Percentiles rank a stretch among this genome's conserved stretches.
Conservation (phyloP, 2,329 filamentous ascomycete species). For the Fusarium sp. region DNA sequence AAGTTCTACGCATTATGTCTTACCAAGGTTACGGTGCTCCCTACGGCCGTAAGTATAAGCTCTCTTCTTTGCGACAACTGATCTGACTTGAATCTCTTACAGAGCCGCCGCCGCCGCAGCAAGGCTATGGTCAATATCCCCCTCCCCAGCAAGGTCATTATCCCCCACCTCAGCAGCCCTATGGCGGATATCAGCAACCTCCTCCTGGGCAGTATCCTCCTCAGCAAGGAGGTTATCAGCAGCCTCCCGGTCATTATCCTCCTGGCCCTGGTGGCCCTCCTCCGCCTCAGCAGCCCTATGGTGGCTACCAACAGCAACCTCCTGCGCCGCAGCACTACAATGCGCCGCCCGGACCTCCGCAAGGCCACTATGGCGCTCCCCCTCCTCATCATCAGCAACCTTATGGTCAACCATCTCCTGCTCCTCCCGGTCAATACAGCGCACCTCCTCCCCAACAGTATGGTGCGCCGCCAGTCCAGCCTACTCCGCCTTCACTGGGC, state of each 20-base stretch:
- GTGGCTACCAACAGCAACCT: constrained; percentile 53
- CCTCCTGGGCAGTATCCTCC: constrained; percentile 51
- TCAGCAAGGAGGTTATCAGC: constrained; percentile 55
- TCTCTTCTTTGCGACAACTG: constrained; percentile 3
- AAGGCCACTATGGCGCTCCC: constrained; percentile 59
- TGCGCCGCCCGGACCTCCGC: constrained; percentile 52
- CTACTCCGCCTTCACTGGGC: constrained; percentile 78
- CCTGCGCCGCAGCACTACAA: constrained; percentile 53
- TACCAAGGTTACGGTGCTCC: constrained; percentile 54
- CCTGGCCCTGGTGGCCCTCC: constrained; percentile 49
- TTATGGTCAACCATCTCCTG: constrained; percentile 48
- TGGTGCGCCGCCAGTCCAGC: constrained; percentile 61
- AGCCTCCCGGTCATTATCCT: constrained; percentile 53
- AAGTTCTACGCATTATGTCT: constrained; percentile 52
- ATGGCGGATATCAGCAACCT: constrained; percentile 56
- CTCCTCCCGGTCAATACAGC: constrained; percentile 51
- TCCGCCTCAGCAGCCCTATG: constrained; percentile 51
- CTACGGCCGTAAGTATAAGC: constrained; percentile 55
- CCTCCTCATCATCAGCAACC: constrained; percentile 49
- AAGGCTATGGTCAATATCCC: constrained; percentile 59
- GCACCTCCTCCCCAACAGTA: constrained; percentile 54
- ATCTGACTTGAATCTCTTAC: constrained; percentile 26
- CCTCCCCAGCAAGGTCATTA: constrained; percentile 52
- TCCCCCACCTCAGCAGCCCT: constrained; percentile 47
- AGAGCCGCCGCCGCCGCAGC: constrained; percentile 55